These are phyloP conservation scores for Botrytis byssoidea DNA, from an alignment of 2,329 filamentous ascomycete genomes.

Conservation along the genomic window DNA sequence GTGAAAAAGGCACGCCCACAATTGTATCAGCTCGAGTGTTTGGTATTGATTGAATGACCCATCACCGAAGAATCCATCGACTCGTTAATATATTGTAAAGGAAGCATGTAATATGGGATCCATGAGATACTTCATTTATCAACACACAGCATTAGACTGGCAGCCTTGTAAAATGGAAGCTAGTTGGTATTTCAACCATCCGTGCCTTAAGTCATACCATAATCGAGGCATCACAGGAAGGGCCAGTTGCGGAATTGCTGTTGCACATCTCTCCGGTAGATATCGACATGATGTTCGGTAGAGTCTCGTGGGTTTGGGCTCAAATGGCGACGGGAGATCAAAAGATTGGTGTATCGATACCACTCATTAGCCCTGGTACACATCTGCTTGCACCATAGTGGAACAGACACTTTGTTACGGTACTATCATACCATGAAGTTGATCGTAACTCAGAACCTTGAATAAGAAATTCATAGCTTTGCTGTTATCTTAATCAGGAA, in stretches of 20 bases:
- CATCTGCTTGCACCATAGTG: neutral
- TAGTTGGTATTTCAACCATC: slow-evolving; percentile 47
- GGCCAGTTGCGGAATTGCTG: slow-evolving; percentile 39
- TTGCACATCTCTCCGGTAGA: neutral
- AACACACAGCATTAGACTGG: slow-evolving; percentile 46
- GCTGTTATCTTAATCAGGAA: neutral
- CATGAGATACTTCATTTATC: slow-evolving; percentile 46
- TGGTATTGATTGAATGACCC: slow-evolving; percentile 36
- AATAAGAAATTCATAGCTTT: neutral
- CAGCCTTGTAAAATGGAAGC: slow-evolving; percentile 46
- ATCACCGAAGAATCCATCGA: slow-evolving; percentile 31
- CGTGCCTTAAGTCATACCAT: slow-evolving; percentile 44
- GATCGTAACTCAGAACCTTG: neutral
- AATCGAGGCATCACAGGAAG: slow-evolving; percentile 43
- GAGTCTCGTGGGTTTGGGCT: neutral
- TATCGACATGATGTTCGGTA: neutral
- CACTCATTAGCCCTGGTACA: neutral
- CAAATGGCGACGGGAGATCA: neutral
- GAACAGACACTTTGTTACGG: neutral
- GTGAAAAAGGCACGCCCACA: slow-evolving; percentile 39
- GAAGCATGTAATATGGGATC: slow-evolving; percentile 52
- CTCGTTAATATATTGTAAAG: slow-evolving; percentile 39
- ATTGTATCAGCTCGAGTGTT: slow-evolving; percentile 38
- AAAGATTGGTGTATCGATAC: neutral
- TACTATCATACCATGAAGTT: neutral